phyloP scores from a whole-genome alignment of 139 green algal species.

The Zygnema cylindricum region DNA sequence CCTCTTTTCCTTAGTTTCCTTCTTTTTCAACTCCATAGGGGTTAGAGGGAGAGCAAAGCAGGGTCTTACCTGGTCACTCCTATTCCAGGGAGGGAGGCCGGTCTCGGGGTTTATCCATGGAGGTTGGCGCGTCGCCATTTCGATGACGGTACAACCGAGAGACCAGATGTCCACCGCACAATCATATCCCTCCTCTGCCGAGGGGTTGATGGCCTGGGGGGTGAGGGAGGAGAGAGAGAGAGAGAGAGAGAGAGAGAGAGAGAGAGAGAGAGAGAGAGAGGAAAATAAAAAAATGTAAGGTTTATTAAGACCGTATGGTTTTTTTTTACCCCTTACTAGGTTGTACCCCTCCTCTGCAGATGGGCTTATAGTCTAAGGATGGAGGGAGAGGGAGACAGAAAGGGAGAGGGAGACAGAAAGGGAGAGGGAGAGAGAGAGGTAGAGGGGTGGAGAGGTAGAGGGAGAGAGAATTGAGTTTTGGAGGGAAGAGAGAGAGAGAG shows the following conservation, averaged over 20 bases:
- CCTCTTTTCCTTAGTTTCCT: not conserved
- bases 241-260: not conserved
- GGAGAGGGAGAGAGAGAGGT: not conserved
- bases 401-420: not conserved
- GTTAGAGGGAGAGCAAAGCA: too few species aligned
- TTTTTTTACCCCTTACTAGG: too few species aligned
- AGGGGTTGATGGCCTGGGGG: not conserved
- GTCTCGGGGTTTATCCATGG: slow-evolving; percentile 57
- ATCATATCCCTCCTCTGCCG: not conserved
- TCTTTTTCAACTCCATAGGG: not conserved
- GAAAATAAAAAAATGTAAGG: not conserved
- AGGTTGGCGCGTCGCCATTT: slow-evolving; percentile 63
- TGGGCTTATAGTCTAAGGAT: not conserved
- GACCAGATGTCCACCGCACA: slow-evolving; percentile 67
- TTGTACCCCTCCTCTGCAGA: slow-evolving; percentile 9
- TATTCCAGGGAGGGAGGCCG: slow-evolving; percentile 12
- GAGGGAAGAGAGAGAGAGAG: not conserved
- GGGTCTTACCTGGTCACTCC: slow-evolving; percentile 9
- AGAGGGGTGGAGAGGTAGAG: not conserved
- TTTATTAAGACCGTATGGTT: too few species aligned
- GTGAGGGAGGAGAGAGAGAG: not conserved
- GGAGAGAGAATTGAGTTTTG: not conserved
- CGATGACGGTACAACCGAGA: slow-evolving; percentile 67
- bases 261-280: not conserved
- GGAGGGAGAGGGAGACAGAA: not conserved